These are phyloP conservation scores for Trichoderma pleuroti DNA, from an alignment of 2,329 filamentous ascomycete species.

Conservation along the genomic window DNA sequence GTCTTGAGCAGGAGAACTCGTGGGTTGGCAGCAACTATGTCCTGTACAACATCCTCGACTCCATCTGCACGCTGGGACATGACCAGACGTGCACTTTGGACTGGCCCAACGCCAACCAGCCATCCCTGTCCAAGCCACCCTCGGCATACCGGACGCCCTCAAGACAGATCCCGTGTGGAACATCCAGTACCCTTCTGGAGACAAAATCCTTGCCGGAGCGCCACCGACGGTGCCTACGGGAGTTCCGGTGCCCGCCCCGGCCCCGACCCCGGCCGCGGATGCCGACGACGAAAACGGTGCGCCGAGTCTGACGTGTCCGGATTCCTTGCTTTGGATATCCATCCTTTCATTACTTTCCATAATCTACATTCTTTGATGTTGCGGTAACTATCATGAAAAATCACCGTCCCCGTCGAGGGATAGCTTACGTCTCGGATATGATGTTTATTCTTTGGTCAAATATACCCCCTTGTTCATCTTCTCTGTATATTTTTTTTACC, in stretches of 20 bases:
- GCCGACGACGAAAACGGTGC: not conserved
- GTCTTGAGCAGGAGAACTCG: constrained; percentile 37
- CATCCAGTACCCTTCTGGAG: constrained; percentile 44
- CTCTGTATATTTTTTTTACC: constrained; percentile 8
- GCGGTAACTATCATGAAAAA: constrained; percentile 1
- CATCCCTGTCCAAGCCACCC: constrained; percentile 40
- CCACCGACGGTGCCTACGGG: constrained; percentile 2
- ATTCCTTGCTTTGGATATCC: not conserved
- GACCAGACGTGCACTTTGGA: constrained; percentile 47
- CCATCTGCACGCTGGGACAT: constrained; percentile 43
- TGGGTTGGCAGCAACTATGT: constrained; percentile 49
- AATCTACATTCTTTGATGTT: not conserved
- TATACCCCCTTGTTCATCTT: constrained; percentile 16
- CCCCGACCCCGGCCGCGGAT: not conserved
- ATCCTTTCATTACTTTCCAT: not conserved
- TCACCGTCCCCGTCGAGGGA: not conserved
- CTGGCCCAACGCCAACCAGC: constrained; percentile 43
- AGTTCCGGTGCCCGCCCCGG: constrained; percentile 5
- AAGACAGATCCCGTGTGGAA: constrained; percentile 43
- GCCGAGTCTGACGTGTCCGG: not conserved
- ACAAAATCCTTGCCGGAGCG: constrained; percentile 36
- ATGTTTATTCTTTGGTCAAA: constrained; percentile 17
- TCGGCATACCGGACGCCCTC: constrained; percentile 38
- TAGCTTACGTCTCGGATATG: constrained; percentile 15
- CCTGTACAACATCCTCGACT: constrained; percentile 50